Evolutionary conservation across 352 stramenopile genomes (phyloP), one percentile per base, ranked within the genome.

Genomic region (Globisporangium carolinianum): DNA sequence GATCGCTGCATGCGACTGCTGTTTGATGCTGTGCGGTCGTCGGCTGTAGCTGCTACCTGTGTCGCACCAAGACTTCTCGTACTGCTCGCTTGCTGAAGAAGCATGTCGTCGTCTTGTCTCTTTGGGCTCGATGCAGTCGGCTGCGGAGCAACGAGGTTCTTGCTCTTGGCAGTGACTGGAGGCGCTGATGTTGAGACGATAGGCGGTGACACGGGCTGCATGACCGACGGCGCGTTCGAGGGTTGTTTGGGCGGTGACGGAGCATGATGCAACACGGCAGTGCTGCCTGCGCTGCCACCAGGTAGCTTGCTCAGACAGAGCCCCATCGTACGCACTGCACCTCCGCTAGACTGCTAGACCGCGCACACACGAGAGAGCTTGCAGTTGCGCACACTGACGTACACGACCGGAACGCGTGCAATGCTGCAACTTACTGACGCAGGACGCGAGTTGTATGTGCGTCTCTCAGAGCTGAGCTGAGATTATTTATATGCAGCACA

Each of bases 61-160:
- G 24, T 2, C 24, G 24, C 24, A 24, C 24, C 24, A 24, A 47
- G 15, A n/a, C 24, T 35, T 2, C 2, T n/a, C 6, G 7, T 7
- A 12, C 42, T 46, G 11, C 12, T 46, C 5, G 11, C 42, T 17
- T 46, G 42, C 42, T 46, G 11, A 14, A 46, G 42, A n/a, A 14
- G 4, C 4, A 14, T 3, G 5, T 12, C 43, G 8, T 1, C 0
- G 4, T 10, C 32, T 6, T 5, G 8, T 53, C 3, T 4, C 24
- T 18, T 2, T 39, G 39, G 15, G 2, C 12, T 4, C 6, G n/a
- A 7, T 7, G 4, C 36, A 14, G 36, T 36, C 8, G 57, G 61
- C 8, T 61, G 57, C 9, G 61, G 61, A 1, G 43, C 61, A 6
- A 67, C 57, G 38, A 57, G 57, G 24, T 63, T 67, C 48, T 64